Percentiles rank a stretch among this genome's conserved stretches.
Conservation (phyloP, 2,329 filamentous ascomycete genomes). For the Aspergillus calidoustus region DNA sequence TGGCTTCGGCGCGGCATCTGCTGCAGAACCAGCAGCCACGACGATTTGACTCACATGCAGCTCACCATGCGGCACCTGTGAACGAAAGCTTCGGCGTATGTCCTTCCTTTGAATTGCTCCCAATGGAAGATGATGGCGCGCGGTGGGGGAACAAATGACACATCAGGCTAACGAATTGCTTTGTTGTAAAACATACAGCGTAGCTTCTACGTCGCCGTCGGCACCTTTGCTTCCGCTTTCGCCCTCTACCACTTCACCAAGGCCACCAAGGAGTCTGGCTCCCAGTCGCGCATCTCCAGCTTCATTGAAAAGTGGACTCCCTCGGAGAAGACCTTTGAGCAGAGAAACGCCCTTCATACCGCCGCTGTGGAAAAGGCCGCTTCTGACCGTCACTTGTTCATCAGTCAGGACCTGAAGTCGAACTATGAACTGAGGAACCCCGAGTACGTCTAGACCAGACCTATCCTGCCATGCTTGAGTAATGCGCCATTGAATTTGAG, state of each 20-base stretch:
- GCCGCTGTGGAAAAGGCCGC: slow-evolving; percentile 66
- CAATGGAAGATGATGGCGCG: slow-evolving; percentile 11
- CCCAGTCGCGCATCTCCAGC: slow-evolving; percentile 46
- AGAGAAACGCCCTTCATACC: slow-evolving; percentile 64
- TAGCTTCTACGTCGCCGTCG: slow-evolving; percentile 53
- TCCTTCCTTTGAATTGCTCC: slow-evolving; percentile 26
- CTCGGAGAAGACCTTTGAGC: slow-evolving; percentile 57
- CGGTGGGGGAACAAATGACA: not conserved
- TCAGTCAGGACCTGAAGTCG: slow-evolving; percentile 46
- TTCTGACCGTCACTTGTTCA: slow-evolving; percentile 65
- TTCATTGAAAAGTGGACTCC: slow-evolving; percentile 62
- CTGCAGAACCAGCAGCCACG: slow-evolving; percentile 49
- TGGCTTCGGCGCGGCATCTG: slow-evolving; percentile 41
- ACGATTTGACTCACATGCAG: slow-evolving; percentile 49
- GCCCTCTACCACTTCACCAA: slow-evolving; percentile 48
- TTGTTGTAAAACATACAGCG: slow-evolving; percentile 39
- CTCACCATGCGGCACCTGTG: slow-evolving; percentile 48
- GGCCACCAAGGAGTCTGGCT: slow-evolving; percentile 42
- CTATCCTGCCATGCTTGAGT: not conserved
- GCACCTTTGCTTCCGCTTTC: slow-evolving; percentile 47
- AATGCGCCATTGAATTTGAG: not conserved
- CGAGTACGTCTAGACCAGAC: slow-evolving; percentile 59
- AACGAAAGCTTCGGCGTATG: slow-evolving; percentile 53
- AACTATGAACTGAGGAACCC: slow-evolving; percentile 63
- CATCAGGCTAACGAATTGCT: slow-evolving; percentile 22